These are phyloP conservation scores for Cicer cuneatum DNA, from an alignment of 306 rosid species.

Conservation along the genomic window DNA sequence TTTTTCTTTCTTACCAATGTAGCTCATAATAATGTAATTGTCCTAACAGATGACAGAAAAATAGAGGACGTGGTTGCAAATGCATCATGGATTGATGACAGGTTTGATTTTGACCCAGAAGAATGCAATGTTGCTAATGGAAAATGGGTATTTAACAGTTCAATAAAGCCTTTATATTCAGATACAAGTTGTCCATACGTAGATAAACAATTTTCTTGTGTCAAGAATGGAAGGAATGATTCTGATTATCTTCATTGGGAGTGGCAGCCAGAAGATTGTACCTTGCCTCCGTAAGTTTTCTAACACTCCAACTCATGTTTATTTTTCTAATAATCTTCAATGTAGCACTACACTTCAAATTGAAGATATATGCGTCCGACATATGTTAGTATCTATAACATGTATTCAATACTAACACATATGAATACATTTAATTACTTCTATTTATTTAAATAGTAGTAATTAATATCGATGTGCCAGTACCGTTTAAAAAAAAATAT, in stretches of 20 bases:
- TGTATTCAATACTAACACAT: too few relatives aligned
- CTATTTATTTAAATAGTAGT: too few relatives aligned
- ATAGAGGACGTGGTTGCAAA: slow-evolving; percentile 49
- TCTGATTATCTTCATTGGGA: slow-evolving; percentile 88
- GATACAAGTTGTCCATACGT: slow-evolving; percentile 85
- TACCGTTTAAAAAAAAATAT: too few relatives aligned
- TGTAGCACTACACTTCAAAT: background rate
- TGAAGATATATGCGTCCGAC: background rate
- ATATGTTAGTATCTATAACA: background rate
- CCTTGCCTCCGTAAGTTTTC: slow-evolving; percentile 66
- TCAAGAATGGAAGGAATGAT: slow-evolving; percentile 77
- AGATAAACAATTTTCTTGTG: slow-evolving; percentile 86
- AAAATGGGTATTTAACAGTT: slow-evolving; percentile 82
- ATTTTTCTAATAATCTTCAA: background rate
- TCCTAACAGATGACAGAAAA: slow-evolving; percentile 51
- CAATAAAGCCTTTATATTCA: slow-evolving; percentile 73
- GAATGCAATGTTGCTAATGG: slow-evolving; percentile 88
- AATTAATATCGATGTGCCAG: too few relatives aligned
- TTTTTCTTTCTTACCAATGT: background rate
- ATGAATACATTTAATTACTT: background rate
- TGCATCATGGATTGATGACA: slow-evolving; percentile 67
- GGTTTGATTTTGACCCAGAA: slow-evolving; percentile 87
- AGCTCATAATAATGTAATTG: slow-evolving; percentile 1
- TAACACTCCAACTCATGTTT: background rate
- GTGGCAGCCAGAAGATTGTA: slow-evolving; percentile 96